Evolutionary conservation across 2,329 filamentous ascomycete genomes (phyloP), one percentile per base, ranked within the genome.

Genomic region (Thielaviopsis ethacetica): DNA sequence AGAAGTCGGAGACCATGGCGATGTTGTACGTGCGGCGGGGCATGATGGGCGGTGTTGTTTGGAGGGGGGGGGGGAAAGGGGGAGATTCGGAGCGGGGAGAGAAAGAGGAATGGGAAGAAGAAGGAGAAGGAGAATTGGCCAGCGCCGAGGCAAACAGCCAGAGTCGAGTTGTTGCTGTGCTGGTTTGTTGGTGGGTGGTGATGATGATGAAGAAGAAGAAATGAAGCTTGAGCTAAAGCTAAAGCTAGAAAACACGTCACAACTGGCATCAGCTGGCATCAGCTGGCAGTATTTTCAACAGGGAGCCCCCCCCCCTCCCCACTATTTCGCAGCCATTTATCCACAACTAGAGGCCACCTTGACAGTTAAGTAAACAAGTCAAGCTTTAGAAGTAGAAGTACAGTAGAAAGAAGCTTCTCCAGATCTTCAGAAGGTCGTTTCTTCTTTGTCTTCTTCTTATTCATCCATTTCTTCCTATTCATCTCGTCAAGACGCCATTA

Each of bases 1-100:
- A 98, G 79, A 95, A 96, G 77, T 98, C 93, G 80, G 91, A 91
- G 71, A 96, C 88, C 93, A 98, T 98, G 63, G 82, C 82, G 72
- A 85, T 85, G 67, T 82, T 84, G 71, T 84, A 85, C 34, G 78
- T 80, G 63, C 75, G 75, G 65, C 75, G 77, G 65, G 75, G 71
- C 72, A 78, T 80, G 59, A 65, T 71, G 70, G 66, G 63, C 65
- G 63, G 30, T 26, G 53, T n/a, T n/a, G n/a, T n/a, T n/a, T n/a
- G n/a, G n/a, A n/a, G n/a, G n/a, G n/a, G n/a, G n/a, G n/a, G n/a
- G n/a, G n/a, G n/a, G n/a, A n/a, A n/a, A n/a, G n/a, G n/a, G n/a
- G n/a, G n/a, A n/a, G n/a, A n/a, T n/a, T n/a, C n/a, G n/a, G n/a
- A n/a, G n/a, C n/a, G 24, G 24, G 24, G 24, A 26, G 24, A 26